Evolutionary conservation across 257 asterid genomes (phyloP), one percentile per base, ranked within the genome.

Genomic region (Misopates orontium): DNA sequence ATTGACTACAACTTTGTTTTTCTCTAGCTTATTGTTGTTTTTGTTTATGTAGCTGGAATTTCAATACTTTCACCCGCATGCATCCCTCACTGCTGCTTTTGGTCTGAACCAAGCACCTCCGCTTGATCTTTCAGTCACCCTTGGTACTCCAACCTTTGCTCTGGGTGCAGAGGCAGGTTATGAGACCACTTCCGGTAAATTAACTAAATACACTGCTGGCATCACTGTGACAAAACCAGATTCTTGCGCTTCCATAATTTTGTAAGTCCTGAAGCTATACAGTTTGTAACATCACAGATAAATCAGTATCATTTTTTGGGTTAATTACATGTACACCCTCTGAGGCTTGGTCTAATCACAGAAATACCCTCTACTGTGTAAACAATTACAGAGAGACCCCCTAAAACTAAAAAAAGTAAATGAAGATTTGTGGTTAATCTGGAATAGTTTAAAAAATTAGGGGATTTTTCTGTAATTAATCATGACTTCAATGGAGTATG

Each of bases 81-180:
- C 90, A 40, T 70, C 89, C 58, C 56, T 90, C 40, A 75, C 85
- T 73, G 85, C 89, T 24, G 95, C 90, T 54, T 82, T 81, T 73
- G 84, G 84, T 60, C 72, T 79, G 73, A 86, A 78, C 70, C 83
- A 80, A 70, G 62, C 79, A 40, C 96, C 96, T 60, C 77, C 84
- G 21, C 19, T 87, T 40, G 88, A 85, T 74, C 74, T 84, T 8
- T 82, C 96, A 0, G 71, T 75, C 66, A 82, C 92, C 36, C 78
- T 87, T 32, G 97, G 97, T 69, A 87, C 96, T 9, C 83, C 92
- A 50, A 85, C 96, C 65, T 81, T 87, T 67, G 87, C 90, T 22
- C 31, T 90, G 47, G 97, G 96, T 67, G 97, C 95, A 20, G 97
- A 90, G 84, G 96, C 87, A 22, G 75, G 89, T 52, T 90, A 87